Base-by-base conservation (phyloP, 441 rosid genomes). In the Flueggea neowawraea region DNA sequence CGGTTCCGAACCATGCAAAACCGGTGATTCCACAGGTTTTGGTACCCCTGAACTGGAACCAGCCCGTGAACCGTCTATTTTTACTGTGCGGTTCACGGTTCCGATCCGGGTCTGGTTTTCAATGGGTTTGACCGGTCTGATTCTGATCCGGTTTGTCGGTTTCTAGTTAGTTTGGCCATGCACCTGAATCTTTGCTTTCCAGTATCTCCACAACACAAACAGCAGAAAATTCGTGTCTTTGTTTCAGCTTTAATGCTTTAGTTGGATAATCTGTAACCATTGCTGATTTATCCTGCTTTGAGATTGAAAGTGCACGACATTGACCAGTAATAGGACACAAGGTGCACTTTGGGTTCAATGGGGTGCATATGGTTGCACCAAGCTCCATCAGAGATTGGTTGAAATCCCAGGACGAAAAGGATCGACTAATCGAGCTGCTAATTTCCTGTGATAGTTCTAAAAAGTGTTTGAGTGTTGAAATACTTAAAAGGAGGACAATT, bases 351-450 rank as follows among this genome's bases (percentile, higher is more conserved):
- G 97, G 97, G 66, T 78, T 90, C 62, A 77, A 64, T 16, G 86
- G 89, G 55, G 80, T 73, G 86, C 98, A 90, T 55, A 84, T 32
- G 17, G 88, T 88, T 22, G 98, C 97, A 78, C 98, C 98, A 52
- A 93, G 95, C 76, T 93, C 96, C 96, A 93, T 93, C 52, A 90
- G 75, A 57, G 97, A 90, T 71, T 93, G 96, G 77, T 90, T 93
- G 77, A 90, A 90, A 79, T 93, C 97, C 66, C 98, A 22, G 98
- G 97, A 54, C 73, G 86, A 45, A 52, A 60, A 66, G 79, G 79
- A 84, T 93, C 97, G 54, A 93, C 97, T 39, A 93, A 80, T 80
- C 86, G 97, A 12, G 84, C 88, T 31, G 97, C 94, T 57, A 90
- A 90, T 63, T 80, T 90, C 98, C 97, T 93, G 80, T 22, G 28